A percentile compares a stretch with the other conserved stretches of the same genome.
phyloP scores from a whole-genome alignment of 2,329 filamentous ascomycete genomes.

The Monosporascus sp. region DNA sequence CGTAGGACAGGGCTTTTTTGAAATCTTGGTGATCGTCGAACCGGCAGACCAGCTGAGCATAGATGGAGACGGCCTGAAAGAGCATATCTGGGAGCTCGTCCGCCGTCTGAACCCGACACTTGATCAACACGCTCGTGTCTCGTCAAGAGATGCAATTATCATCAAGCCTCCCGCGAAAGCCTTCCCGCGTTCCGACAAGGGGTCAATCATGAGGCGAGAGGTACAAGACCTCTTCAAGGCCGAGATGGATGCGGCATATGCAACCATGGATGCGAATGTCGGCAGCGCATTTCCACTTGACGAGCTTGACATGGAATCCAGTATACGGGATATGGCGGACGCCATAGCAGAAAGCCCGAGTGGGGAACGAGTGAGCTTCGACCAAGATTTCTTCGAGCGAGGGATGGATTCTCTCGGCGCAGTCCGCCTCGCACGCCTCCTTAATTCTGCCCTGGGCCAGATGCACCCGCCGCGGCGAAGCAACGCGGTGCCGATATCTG shows the following conservation, averaged over 20 bases:
- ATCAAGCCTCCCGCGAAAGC: slow-evolving; percentile 5
- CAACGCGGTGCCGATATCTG: not conserved
- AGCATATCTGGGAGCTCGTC: slow-evolving; percentile 8
- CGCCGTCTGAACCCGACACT: slow-evolving; percentile 5
- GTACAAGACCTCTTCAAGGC: slow-evolving; percentile 10
- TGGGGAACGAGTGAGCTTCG: slow-evolving; percentile 1
- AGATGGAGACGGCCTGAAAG: not conserved
- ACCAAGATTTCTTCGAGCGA: slow-evolving; percentile 24
- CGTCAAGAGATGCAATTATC: slow-evolving; percentile 7
- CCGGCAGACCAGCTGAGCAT: not conserved
- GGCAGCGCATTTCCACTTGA: slow-evolving; percentile 2
- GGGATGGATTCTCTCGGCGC: slow-evolving; percentile 27
- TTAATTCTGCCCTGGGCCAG: slow-evolving; percentile 3
- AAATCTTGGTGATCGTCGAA: slow-evolving; percentile 12
- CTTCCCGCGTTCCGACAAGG: slow-evolving; percentile 15
- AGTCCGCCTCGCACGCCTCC: slow-evolving; percentile 11
- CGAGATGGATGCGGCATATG: slow-evolving; percentile 16
- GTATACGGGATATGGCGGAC: slow-evolving; percentile 9
- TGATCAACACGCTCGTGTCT: slow-evolving; percentile 12
- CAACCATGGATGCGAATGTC: slow-evolving; percentile 6
- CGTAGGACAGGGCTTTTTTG: slow-evolving; percentile 12
- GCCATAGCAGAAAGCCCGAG: slow-evolving; percentile 1
- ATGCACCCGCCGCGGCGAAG: not conserved
- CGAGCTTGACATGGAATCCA: slow-evolving; percentile 2
- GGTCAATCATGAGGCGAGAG: slow-evolving; percentile 10